Base-by-base conservation (phyloP, 1,139 yeast genomes). In the Suhomyces anneliseae region DNA sequence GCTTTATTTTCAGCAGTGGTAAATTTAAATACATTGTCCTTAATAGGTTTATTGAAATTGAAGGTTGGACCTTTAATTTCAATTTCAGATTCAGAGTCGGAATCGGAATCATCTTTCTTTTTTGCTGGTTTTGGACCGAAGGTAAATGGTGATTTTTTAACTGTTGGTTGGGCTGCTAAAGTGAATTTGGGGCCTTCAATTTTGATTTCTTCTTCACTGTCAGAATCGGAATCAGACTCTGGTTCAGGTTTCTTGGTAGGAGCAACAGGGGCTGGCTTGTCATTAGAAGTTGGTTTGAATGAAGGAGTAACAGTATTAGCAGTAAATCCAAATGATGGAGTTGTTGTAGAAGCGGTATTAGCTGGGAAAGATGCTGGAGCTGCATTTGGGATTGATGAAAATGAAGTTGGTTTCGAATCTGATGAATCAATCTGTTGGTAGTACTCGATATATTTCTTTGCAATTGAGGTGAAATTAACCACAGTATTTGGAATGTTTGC, bases 41-140 rank as follows among this genome's bases (percentile, higher is more conserved):
- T 69, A 14, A 78, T 72, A 7, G 70, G 64, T 47, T 79, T 79
- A 46, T 70, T 64, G 53, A 83, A 77, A 6, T 76, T 74, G 58
- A 86, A 86, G 11, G 78, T 66, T 19, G 92, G 92, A 4, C 90
- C 92, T 54, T 83, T 78, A 26, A 83, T 78, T 55, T 78, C 81
- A 14, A 81, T 63, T 44, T 82, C 86, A 43, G 79, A 76, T 29
- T 81, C 83, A 8, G 81, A 74, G 37, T 79, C 81, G 12, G 77
- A 69, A 40, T 74, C 82, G 2, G 73, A 64, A 24, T 63, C 63
- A 38, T 60, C 67, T 43, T 66, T 71, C 43, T 69, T 68, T 36
- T 66, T 61, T 31, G 55, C 65, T 27, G 74, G 72, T 48, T 75
- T 81, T 24, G 79, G 74, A 8, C 74, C 72, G 48, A 74, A 82